Evolutionary conservation across 257 asterid species (phyloP).

Genomic region (Solanum ahanhuiri): DNA sequence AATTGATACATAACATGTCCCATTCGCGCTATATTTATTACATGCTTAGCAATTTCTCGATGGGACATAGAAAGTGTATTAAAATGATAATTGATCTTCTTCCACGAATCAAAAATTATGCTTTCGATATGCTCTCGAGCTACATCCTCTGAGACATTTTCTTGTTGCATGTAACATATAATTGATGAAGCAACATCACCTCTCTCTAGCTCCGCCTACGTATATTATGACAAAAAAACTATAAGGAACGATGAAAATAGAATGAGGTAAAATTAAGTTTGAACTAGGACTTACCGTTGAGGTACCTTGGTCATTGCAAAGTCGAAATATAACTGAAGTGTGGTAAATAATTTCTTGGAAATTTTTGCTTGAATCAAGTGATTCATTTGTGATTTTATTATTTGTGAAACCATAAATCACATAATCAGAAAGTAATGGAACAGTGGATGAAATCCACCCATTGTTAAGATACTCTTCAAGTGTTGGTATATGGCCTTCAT

Average conservation of each 20-base stretch:
- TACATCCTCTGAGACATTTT: conserved; percentile 24
- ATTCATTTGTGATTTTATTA: neutral
- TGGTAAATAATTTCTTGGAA: conserved; percentile 21
- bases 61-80: neutral
- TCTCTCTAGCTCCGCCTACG: conserved; percentile 49
- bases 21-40: conserved; percentile 27
- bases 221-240: neutral
- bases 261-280: neutral
- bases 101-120: conserved; percentile 22
- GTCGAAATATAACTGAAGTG: conserved; percentile 38
- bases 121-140: conserved; percentile 28
- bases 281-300: conserved; percentile 23
- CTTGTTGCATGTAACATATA: conserved; percentile 48
- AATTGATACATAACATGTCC: conserved; percentile 32
- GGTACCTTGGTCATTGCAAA: conserved; percentile 55
- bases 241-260: neutral
- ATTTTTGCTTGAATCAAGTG: conserved; percentile 1
- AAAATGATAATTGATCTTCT: conserved; percentile 21
- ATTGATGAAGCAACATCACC: conserved; percentile 64
- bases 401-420: conserved; percentile 20
- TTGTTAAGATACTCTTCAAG: conserved; percentile 37
- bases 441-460: conserved; percentile 46
- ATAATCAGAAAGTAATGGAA: conserved; percentile 28
- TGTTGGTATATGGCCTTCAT: conserved; percentile 27
- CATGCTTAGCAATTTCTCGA: conserved; percentile 4